Evolutionary conservation across 768 basidiomycete species (phyloP).

Genomic region (Kwoniella pini): DNA sequence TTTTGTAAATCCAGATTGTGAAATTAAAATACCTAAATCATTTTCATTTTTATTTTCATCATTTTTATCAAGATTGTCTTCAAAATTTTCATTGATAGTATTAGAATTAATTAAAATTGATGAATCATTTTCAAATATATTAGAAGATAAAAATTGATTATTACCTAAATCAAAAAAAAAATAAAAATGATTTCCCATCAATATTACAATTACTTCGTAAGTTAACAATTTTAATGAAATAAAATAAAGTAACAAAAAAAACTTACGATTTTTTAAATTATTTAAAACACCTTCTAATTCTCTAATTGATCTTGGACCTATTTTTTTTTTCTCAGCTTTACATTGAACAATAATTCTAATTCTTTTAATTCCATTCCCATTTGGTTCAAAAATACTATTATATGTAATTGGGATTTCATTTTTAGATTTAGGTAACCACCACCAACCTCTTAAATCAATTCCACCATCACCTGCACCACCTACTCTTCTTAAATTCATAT

Average conservation of each 20-base stretch:
- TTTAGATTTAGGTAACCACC: constrained; percentile 69
- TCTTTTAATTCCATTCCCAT: neutral
- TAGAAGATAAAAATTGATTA: no score
- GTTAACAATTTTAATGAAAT: neutral
- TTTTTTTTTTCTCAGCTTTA: constrained; percentile 83
- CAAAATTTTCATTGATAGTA: neutral
- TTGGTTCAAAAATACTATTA: neutral
- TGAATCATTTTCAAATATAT: no score
- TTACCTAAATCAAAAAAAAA: no score
- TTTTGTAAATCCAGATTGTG: constrained; percentile 76
- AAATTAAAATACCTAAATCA: constrained; percentile 73
- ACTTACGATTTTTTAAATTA: constrained; percentile 1
- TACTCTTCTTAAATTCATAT: constrained; percentile 75
- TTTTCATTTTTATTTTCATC: neutral
- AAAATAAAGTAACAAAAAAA: neutral
- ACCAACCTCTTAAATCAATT: constrained; percentile 86
- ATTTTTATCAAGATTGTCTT: neutral
- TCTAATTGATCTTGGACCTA: constrained; percentile 75
- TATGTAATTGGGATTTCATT: neutral
- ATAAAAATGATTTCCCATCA: no score
- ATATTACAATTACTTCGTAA: no score
- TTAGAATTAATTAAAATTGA: neutral
- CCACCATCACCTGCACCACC: constrained; percentile 91
- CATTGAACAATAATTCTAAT: constrained; percentile 82
- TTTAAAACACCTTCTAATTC: constrained; percentile 82